phyloP scores from a whole-genome alignment of 805 yeast species.

The Wickerhamomyces chaumierensis region DNA sequence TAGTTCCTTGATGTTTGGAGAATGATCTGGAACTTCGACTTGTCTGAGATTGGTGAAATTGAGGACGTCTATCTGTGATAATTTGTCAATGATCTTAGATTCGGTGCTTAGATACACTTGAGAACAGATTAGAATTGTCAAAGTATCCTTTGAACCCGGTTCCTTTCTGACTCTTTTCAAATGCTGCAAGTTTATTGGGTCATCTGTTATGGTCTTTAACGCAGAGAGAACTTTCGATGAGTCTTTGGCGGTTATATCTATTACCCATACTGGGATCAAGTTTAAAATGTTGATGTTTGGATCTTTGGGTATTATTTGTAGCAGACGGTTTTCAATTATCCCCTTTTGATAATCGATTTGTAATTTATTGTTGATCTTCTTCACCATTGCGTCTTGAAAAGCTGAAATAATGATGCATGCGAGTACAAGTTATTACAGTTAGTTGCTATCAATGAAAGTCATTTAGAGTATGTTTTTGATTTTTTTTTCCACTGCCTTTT shows the following conservation, averaged over 20 bases:
- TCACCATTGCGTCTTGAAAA: no score
- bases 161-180: conserved; percentile 44
- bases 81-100: conserved; percentile 13
- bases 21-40: conserved; percentile 39
- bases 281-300: conserved; percentile 10
- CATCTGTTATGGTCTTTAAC: conserved; percentile 15
- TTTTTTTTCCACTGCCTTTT: no score
- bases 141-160: conserved; percentile 5
- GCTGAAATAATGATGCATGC: no score
- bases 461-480: no score
- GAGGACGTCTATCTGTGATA: conserved; percentile 9
- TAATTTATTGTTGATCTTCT: conserved; percentile 22
- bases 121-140: conserved; percentile 35
- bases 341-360: conserved; percentile 36
- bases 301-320: conserved; percentile 26
- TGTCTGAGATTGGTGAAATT: conserved; percentile 12
- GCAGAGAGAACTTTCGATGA: conserved; percentile 17
- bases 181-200: conserved; percentile 24
- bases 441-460: no score
- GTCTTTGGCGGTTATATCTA: conserved; percentile 28
- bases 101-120: conserved; percentile 19
- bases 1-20: conserved; percentile 65
- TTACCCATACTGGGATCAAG: conserved; percentile 34
- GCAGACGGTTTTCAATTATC: conserved; percentile 30
- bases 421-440: no score